phyloP scores from a whole-genome alignment of 441 rosid genomes.

The Bocquillonia castaneifolia region DNA sequence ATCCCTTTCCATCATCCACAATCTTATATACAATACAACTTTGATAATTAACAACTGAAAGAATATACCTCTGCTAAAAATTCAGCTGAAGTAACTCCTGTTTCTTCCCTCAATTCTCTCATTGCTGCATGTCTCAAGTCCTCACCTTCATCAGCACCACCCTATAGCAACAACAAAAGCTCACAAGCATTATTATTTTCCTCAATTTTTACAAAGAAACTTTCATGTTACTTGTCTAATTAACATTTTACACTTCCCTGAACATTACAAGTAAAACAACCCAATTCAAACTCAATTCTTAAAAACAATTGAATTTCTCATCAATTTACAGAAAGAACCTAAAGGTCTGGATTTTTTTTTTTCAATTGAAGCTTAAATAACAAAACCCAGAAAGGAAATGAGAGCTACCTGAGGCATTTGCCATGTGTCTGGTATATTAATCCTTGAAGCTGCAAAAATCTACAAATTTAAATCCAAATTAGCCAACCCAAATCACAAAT shows the following conservation, averaged over 20 bases:
- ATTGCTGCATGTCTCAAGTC: slow-evolving; percentile 75
- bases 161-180: slow-evolving; percentile 32
- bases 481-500: not conserved
- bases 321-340: not conserved
- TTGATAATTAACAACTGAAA: not conserved
- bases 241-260: no score
- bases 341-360: not conserved
- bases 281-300: not conserved
- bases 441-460: slow-evolving; percentile 81
- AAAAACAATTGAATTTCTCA: not conserved
- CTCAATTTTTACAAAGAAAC: not conserved
- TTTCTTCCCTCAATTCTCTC: slow-evolving; percentile 92
- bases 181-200: not conserved
- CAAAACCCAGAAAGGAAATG: not conserved
- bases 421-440: slow-evolving; percentile 69
- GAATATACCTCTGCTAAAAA: slow-evolving; percentile 64
- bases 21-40: not conserved
- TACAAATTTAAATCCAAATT: slow-evolving; percentile 22
- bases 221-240: no score
- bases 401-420: slow-evolving; percentile 89
- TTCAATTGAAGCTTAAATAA: not conserved
- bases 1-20: not conserved
- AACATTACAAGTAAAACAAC: not conserved
- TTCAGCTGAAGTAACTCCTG: slow-evolving; percentile 79
- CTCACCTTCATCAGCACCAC: slow-evolving; percentile 79